These are phyloP conservation scores for Trichoderma sp. DNA, from an alignment of 2,329 filamentous ascomycete genomes.

Conservation along the genomic window DNA sequence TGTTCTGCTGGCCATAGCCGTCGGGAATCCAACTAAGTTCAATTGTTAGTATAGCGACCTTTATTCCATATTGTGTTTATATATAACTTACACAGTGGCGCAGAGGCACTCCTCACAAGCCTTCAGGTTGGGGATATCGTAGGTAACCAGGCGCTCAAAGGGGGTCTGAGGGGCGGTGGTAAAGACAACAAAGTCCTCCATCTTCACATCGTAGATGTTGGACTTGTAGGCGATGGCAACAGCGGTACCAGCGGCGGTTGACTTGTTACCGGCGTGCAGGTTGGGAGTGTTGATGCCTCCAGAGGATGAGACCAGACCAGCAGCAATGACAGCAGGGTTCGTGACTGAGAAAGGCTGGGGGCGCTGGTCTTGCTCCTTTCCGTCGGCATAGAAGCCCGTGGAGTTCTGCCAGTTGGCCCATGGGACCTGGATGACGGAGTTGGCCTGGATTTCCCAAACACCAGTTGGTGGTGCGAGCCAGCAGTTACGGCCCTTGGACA, in stretches of 20 bases:
- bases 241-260: constrained; percentile 3
- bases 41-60: neutral
- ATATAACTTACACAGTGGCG: neutral
- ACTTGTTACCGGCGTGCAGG: constrained; percentile 8
- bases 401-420: constrained; percentile 15
- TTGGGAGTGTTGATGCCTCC: constrained; percentile 11
- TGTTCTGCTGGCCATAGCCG: constrained; percentile 5
- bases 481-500: constrained; percentile 13
- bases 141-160: constrained; percentile 10
- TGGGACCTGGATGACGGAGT: constrained; percentile 4
- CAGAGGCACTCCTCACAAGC: constrained; percentile 10
- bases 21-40: neutral
- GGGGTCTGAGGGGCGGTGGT: constrained; percentile 2
- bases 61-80: neutral
- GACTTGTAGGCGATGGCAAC: constrained; percentile 18
- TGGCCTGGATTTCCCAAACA: constrained; percentile 3
- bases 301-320: neutral
- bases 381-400: constrained; percentile 3
- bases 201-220: constrained; percentile 10
- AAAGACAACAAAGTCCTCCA: constrained; percentile 13
- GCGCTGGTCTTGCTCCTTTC: constrained; percentile 9
- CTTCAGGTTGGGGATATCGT: constrained; percentile 4
- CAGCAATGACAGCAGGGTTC: neutral
- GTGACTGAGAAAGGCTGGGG: constrained; percentile 3
- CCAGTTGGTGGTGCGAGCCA: neutral